Conservation (phyloP, 495 filamentous ascomycete species). For the Lasiosphaeriaceae sp. region DNA sequence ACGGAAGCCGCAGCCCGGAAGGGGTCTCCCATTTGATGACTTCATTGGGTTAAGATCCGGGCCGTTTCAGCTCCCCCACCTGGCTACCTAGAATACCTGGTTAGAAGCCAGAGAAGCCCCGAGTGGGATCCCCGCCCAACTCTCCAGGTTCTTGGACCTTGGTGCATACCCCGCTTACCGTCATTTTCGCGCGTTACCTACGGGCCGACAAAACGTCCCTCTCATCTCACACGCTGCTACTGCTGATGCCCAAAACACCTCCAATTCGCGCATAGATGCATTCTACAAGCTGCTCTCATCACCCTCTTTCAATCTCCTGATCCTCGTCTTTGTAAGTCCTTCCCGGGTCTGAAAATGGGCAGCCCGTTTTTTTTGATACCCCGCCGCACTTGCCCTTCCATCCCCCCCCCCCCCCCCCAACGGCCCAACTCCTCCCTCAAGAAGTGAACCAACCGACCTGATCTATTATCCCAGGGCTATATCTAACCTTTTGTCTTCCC, state of each 20-base stretch:
- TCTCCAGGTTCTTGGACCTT: background rate
- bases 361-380: slow-evolving; percentile 17
- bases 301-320: slow-evolving; percentile 26
- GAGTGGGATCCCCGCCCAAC: slow-evolving; percentile 12
- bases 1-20: slow-evolving; percentile 12
- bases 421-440: background rate
- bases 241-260: slow-evolving; percentile 5
- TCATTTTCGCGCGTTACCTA: slow-evolving; percentile 6
- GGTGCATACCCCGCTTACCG: slow-evolving; percentile 7
- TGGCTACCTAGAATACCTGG: no score
- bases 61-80: no score
- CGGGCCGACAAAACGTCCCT: slow-evolving; percentile 27
- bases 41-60: slow-evolving; percentile 25
- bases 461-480: background rate
- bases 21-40: slow-evolving; percentile 10
- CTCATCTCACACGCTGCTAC: slow-evolving; percentile 18
- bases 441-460: background rate
- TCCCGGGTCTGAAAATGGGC: slow-evolving; percentile 3
- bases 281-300: background rate
- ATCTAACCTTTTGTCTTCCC: slow-evolving; percentile 16
- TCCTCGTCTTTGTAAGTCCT: slow-evolving; percentile 45
- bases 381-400: slow-evolving; percentile 1
- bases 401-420: background rate
- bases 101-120: slow-evolving; percentile 9
- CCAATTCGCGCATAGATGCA: slow-evolving; percentile 2